Evolutionary conservation across 306 rosid genomes (phyloP).

Genomic region (Prunus persica): Prunus_persica_NCBIv2 NC_034009.1:38939501-38940000

Average conservation of each 20-base stretch:
- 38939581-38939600: not conserved
- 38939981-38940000: constrained; percentile 25
- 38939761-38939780: constrained; percentile 82
- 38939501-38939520: no score
- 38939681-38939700: not conserved
- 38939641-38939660: not conserved
- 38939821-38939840: constrained; percentile 60
- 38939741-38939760: constrained; percentile 85
- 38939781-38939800: constrained; percentile 88
- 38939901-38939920: not conserved
- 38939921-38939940: constrained; percentile 43
- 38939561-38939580: not conserved
- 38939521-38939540: no score
- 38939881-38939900: not conserved
- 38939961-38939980: constrained; percentile 38
- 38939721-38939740: constrained; percentile 53
- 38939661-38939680: not conserved
- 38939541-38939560: not conserved
- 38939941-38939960: constrained; percentile 73
- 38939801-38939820: constrained; percentile 54
- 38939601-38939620: not conserved
- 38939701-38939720: not conserved
- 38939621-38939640: not conserved
- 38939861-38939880: not conserved
- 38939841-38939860: constrained; percentile 59